These are phyloP conservation scores for Rauvolfia tetraphylla DNA, from an alignment of 257 asterid genomes.

Conservation along the genomic window DNA sequence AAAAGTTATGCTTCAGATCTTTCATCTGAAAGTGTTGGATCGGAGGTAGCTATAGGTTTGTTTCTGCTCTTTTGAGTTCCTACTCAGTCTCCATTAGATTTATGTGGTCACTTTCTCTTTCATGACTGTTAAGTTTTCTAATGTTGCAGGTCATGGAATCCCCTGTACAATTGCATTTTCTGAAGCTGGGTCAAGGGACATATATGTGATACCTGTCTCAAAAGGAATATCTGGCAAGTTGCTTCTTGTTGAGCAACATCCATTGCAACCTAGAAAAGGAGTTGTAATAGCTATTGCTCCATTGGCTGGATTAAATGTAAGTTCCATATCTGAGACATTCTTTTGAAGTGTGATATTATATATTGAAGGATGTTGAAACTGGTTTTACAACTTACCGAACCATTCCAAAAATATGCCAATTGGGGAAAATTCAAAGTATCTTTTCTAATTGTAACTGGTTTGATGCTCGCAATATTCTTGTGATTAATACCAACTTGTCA, in stretches of 20 bases:
- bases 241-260: constrained; percentile 24
- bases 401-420: background rate
- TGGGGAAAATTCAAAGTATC: background rate
- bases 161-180: constrained; percentile 25
- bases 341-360: background rate
- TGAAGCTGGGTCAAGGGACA: constrained; percentile 20
- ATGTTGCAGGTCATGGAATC: constrained; percentile 15
- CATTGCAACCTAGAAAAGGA: constrained; percentile 18
- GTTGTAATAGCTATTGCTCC: constrained; percentile 27
- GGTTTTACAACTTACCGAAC: background rate
- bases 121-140: background rate
- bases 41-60: constrained; percentile 24
- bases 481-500: background rate
- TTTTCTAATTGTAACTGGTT: background rate
- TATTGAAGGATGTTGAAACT: background rate
- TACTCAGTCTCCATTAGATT: background rate
- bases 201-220: constrained; percentile 17
- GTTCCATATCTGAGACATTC: background rate
- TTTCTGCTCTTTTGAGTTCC: constrained; percentile 9
- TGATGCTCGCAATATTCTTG: background rate
- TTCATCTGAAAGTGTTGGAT: constrained; percentile 23
- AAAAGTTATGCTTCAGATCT: constrained; percentile 14
- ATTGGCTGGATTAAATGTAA: constrained; percentile 23
- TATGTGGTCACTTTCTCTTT: background rate
- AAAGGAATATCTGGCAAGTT: constrained; percentile 19